Evolutionary conservation across 1,139 yeast species (phyloP), one percentile per base, ranked within the genome.

Genomic region (Geotrichum carabidarum): DNA sequence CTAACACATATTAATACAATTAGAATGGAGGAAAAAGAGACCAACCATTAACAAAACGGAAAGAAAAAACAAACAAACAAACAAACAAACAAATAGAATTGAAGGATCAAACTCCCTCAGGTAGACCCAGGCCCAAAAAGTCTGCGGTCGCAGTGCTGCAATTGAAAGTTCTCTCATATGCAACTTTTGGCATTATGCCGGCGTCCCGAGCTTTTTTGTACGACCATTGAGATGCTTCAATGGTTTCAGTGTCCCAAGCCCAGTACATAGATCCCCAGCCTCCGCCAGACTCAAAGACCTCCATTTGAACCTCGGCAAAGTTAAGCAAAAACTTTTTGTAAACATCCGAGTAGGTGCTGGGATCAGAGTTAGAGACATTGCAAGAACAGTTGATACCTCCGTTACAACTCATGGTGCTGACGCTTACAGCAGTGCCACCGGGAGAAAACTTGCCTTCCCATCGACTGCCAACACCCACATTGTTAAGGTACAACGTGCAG

Each of bases 401-500:
- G n/a, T 67, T 61, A 46, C 71, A 68, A 2, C 63, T 55, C 1
- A 68, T 68, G 8, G 61, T 55, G 17, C 60, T 53, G 1, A 68
- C 64, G 7, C 58, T 57, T 1, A 30, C 45, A 4, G 58, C 27
- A 2, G 47, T 57, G 27, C 45, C 52, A 2, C 68, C 52, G 9
- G 66, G 66, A 47, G 61, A 57, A 52, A 58, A 67, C 12, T 60
- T 60, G 30, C 90, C 94, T 48, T 86, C 88, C 76, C 81, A 88
- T 64, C 96, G 79, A 17, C 95, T 82, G 50, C 96, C 95, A 55
- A 82, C 77, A n/a, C 88, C 88, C 36, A 86, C 95, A 66, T 95
- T 95, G 66, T 90, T 90, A 56, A 90, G 71, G 90, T 94, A 88
- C 58, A 74, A 74, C 15, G 94, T 83, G 74, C 97, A 90, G 72